Evolutionary conservation across 495 filamentous ascomycete genomes (phyloP), one percentile per base, ranked within the genome.

Genomic region (Lindgomyces ingoldianus): DNA sequence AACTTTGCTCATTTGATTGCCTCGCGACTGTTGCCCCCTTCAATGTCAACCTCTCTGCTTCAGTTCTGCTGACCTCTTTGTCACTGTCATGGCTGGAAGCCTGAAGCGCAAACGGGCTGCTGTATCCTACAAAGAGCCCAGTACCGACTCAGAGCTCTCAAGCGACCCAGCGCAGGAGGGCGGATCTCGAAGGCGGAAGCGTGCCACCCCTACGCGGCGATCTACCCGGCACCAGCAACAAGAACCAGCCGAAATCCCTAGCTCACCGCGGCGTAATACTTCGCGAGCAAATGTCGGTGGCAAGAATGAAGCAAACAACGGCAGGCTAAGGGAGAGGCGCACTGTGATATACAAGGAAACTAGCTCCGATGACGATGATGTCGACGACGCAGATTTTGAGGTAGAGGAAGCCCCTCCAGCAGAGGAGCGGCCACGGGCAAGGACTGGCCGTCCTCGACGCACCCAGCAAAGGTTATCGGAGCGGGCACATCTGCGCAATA

Each of bases 41-140:
- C 33, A 6, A 39, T 39, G 33, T 14, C 33, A 39, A 6, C 33
- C 33, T 6, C 33, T 39, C 33, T 6, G 14, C 33, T 14, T 30
- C 26, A 52, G 18, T 16, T 16, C 49, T 12, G 49, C 18, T 12
- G 4, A 52, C 21, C 24, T 27, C 29, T 19, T 14, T 6, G 10
- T 14, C 22, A 27, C 30, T 18, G 26, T 57, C 53, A 71, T 65
- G 65, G 57, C 56, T 30, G 39, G 52, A 21, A 36, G 21, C 22
- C 44, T 59, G 42, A 71, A 70, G 63, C 68, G 68, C 52, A 63
- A 67, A 50, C 62, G 68, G 41, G 58, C 29, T 29, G 29, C 63
- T 29, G 52, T 67, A 21, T 70, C 68, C 18, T 70, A 70, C 59
- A 60, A 39, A 27, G 68, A 70, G 27, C 49, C 51, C 8, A 70